phyloP scores from a whole-genome alignment of 228 moss, liverwort and hornwort genomes.

The Sphagnum fallax region DNA sequence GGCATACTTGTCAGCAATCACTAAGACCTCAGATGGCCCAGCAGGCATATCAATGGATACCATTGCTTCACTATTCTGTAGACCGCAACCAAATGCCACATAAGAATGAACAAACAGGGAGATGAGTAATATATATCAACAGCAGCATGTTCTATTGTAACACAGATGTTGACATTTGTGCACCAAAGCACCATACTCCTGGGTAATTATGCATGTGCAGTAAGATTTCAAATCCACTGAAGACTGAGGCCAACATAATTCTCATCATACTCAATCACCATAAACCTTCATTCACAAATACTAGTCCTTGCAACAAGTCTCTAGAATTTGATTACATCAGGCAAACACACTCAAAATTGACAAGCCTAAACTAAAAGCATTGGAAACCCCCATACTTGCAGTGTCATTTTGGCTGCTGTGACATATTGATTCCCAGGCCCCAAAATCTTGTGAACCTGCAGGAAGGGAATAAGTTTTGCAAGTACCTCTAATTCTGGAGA shows the following conservation, averaged over 20 bases:
- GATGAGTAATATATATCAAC: background rate
- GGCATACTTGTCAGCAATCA: conserved; percentile 84
- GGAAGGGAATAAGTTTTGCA: background rate
- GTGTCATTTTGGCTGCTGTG: conserved; percentile 92
- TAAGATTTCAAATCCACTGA: no score
- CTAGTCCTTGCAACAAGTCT: no score
- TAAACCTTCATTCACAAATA: no score
- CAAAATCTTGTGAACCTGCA: conserved; percentile 93
- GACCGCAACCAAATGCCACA: conserved; percentile 7
- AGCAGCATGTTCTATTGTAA: background rate
- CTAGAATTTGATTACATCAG: no score
- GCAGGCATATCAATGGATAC: conserved; percentile 98
- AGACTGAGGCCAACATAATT: background rate
- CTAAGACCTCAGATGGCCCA: conserved; percentile 95
- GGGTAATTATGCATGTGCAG: no score
- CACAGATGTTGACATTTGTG: no score
- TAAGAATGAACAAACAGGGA: conserved; percentile 3
- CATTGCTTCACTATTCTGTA: conserved; percentile 99
- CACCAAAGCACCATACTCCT: background rate
- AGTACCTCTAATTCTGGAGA: background rate
- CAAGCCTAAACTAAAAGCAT: background rate
- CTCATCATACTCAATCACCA: no score
- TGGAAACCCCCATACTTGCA: conserved; percentile 47
- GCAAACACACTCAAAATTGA: background rate
- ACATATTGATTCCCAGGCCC: conserved; percentile 99